Percentiles rank a stretch among this genome's conserved stretches.
These are phyloP conservation scores for Ottelia alismoides DNA, from an alignment of 106 monocot genomes.

Conservation along the genomic window DNA sequence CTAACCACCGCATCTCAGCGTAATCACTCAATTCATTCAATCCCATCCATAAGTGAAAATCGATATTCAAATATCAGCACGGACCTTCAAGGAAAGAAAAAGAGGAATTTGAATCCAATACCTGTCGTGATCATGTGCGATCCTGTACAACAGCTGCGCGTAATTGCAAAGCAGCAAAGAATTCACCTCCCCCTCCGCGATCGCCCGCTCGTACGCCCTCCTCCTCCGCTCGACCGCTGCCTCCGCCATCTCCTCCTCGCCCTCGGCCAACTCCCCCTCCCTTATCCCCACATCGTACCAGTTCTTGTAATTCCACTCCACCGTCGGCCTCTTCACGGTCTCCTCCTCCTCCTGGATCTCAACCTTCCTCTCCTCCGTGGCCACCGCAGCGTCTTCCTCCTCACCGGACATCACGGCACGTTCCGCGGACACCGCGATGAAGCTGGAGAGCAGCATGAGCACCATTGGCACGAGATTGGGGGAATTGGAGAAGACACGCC, in stretches of 20 bases:
- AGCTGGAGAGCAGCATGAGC: slow-evolving; percentile 21
- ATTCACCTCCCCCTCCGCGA: slow-evolving; percentile 19
- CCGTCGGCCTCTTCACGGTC: neutral
- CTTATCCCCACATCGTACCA: slow-evolving; percentile 29
- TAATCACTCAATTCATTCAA: too few relatives aligned
- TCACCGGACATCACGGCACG: too few relatives aligned
- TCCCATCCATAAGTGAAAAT: too few relatives aligned
- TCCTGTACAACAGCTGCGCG: slow-evolving; percentile 60
- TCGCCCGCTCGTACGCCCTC: slow-evolving; percentile 33
- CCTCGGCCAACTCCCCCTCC: slow-evolving; percentile 7
- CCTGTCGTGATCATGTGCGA: slow-evolving; percentile 60
- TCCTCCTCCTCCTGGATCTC: neutral
- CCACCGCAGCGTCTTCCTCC: neutral
- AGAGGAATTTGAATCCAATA: slow-evolving; percentile 1
- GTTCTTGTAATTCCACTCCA: slow-evolving; percentile 1
- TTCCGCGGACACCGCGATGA: slow-evolving; percentile 16
- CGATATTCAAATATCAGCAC: too few relatives aligned
- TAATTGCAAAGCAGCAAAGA: slow-evolving; percentile 70
- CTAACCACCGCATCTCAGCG: too few relatives aligned
- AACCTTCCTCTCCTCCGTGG: neutral
- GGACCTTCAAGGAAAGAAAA: too few relatives aligned
- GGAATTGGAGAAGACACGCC: slow-evolving; percentile 33
- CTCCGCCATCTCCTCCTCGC: neutral
- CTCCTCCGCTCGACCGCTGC: neutral
- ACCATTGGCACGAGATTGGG: slow-evolving; percentile 25